Evolutionary conservation across 306 rosid genomes (phyloP), one percentile per base, ranked within the genome.

Genomic region (Trifolium dubium): DNA sequence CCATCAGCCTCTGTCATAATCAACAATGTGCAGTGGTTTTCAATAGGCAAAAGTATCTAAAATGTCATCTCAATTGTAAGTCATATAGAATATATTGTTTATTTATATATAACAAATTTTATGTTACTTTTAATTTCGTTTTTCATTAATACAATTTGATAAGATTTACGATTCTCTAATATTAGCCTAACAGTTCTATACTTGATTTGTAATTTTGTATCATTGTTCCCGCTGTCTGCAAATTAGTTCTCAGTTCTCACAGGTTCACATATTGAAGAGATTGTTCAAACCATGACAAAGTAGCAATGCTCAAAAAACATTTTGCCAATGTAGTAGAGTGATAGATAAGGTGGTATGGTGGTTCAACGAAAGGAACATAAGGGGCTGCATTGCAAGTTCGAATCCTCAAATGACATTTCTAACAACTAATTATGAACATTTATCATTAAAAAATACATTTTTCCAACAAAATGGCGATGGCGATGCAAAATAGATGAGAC

Each of bases 1-100:
- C 99, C 99, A 83, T 95, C 99, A 76, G 99, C 99, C 90, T 95
- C 99, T 95, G 90, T 74, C 77, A 44, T 49, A 83, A 81, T 10
- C 71, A 71, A 76, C 39, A 75, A 49, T 39, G 68, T 17, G 31
- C 23, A 75, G 50, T 61, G 73, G 78, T 58, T 66, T 73, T 35
- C 10, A 77, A 82, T 56, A 62, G 29, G 54, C 17, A 54, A 73
- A 75, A 54, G 41, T 43, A 51, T 47, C 32, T 53, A 29, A 10
- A 75, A 72, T 13, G 43, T 8, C 35, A 15, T 55, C 11, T 55
- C 11, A n/a, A 14, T 40, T 40, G 29, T 64, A 64, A 74, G 28
- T 65, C n/a, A n/a, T n/a, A n/a, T n/a, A n/a, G n/a, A n/a, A n/a
- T n/a, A n/a, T n/a, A n/a, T n/a, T n/a, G n/a, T n/a, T n/a, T n/a